These are phyloP conservation scores for Sugiyamaella japonica DNA, from an alignment of 1,139 yeast genomes.

Conservation along the genomic window DNA sequence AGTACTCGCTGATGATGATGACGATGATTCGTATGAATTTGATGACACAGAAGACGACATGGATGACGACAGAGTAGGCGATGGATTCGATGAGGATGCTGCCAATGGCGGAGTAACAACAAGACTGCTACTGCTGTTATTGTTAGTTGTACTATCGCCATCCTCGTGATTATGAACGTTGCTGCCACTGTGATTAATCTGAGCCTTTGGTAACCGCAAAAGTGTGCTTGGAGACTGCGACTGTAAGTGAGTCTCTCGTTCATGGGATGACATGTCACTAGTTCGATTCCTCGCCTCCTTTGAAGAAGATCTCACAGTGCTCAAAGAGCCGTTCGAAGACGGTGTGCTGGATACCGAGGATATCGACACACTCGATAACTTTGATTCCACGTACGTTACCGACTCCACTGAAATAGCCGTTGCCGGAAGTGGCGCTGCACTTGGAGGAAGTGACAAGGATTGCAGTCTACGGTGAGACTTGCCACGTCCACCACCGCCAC, in stretches of 20 bases:
- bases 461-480: conserved; percentile 14
- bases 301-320: not conserved
- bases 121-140: not conserved
- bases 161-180: not conserved
- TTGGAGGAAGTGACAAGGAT: conserved; percentile 18
- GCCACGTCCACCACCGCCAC: not conserved
- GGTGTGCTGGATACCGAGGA: not conserved
- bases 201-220: not conserved
- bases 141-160: not conserved
- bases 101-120: not conserved
- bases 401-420: not conserved
- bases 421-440: conserved; percentile 8
- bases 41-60: conserved; percentile 19
- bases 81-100: not conserved
- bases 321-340: not conserved
- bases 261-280: not conserved
- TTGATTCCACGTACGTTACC: not conserved
- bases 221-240: conserved; percentile 6
- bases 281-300: not conserved
- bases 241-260: not conserved
- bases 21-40: conserved; percentile 19
- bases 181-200: not conserved
- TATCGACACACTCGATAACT: not conserved
- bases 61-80: conserved; percentile 20
- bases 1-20: conserved; percentile 19